Evolutionary conservation across 192 early-diverging fungal species (phyloP).

Genomic region (Gonapodya prolifera): DNA sequence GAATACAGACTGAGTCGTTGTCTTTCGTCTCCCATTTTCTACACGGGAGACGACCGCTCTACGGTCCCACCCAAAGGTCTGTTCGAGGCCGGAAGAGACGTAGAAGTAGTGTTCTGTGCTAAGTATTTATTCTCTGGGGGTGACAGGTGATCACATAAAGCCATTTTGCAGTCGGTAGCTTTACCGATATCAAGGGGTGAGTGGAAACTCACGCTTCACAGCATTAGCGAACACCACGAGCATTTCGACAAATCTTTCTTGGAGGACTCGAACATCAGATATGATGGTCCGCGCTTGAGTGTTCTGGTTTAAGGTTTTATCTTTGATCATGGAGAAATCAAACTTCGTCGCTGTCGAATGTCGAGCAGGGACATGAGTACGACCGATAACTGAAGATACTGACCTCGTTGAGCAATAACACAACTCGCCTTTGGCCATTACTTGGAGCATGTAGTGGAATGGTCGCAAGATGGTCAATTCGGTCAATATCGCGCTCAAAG

Average conservation of each 20-base stretch:
- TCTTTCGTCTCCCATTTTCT: too few species aligned
- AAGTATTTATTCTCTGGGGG: too few species aligned
- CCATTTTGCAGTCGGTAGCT: too few species aligned
- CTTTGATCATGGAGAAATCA: not conserved
- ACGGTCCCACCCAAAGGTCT: too few species aligned
- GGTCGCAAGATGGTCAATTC: not conserved
- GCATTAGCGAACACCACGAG: not conserved
- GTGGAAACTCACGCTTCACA: not conserved
- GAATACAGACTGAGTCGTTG: too few species aligned
- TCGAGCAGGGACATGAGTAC: not conserved
- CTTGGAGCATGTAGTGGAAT: not conserved
- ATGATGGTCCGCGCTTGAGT: not conserved
- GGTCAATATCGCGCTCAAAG: not conserved
- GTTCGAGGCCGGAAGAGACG: too few species aligned
- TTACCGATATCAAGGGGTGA: too few species aligned
- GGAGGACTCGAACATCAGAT: not conserved
- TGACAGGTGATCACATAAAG: too few species aligned
- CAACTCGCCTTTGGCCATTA: not conserved
- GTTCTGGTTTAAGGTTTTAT: not conserved
- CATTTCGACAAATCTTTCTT: not conserved
- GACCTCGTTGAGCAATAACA: not conserved
- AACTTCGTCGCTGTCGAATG: not conserved
- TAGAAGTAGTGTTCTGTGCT: too few species aligned
- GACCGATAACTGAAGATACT: not conserved
- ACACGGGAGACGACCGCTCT: too few species aligned